Conservation (phyloP, 2,329 filamentous ascomycete species). For the Exophiala dermatitidis region DNA sequence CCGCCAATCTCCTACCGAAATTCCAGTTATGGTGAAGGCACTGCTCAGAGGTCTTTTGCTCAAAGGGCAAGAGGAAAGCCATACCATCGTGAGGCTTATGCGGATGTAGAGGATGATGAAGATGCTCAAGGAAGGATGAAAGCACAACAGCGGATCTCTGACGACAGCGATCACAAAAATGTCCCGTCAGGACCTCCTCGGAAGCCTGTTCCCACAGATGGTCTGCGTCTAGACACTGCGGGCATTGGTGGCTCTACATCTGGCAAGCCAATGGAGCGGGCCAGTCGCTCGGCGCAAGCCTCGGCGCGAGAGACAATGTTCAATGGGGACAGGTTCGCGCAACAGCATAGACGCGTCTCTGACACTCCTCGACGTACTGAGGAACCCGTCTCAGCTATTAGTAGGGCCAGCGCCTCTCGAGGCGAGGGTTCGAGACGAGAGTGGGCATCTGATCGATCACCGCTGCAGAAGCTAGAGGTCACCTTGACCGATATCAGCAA, state of each 20-base stretch:
- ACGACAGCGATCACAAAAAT: conserved; percentile 2
- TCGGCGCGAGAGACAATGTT: conserved; percentile 4
- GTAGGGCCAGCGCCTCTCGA: conserved; percentile 19
- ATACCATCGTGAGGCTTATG: conserved; percentile 26
- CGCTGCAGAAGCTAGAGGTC: conserved; percentile 85
- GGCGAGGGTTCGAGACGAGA: conserved; percentile 34
- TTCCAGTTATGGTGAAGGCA: conserved; percentile 39
- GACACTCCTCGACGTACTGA: conserved; percentile 9
- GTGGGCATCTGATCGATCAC: conserved; percentile 75
- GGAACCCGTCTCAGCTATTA: conserved; percentile 19
- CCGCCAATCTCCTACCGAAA: conserved; percentile 50
- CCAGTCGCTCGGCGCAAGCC: conserved; percentile 8
- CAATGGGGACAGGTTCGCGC: conserved; percentile 1
- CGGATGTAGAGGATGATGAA: conserved; percentile 16
- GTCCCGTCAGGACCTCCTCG: too few relatives aligned
- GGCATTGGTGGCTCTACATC: conserved; percentile 8
- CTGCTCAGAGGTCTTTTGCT: conserved; percentile 26
- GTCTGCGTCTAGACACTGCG: conserved; percentile 13
- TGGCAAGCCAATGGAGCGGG: conserved; percentile 1
- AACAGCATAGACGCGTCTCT: conserved; percentile 12
- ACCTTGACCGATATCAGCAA: conserved; percentile 90
- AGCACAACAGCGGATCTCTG: conserved; percentile 5
- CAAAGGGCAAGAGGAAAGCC: conserved; percentile 26
- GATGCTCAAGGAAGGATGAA: conserved; percentile 1
- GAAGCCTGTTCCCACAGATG: neutral